A percentile compares a stretch with the other conserved stretches of the same genome.
Conservation (phyloP, 2,329 filamentous ascomycete genomes). For the Penicillium sclerotigenum region DNA sequence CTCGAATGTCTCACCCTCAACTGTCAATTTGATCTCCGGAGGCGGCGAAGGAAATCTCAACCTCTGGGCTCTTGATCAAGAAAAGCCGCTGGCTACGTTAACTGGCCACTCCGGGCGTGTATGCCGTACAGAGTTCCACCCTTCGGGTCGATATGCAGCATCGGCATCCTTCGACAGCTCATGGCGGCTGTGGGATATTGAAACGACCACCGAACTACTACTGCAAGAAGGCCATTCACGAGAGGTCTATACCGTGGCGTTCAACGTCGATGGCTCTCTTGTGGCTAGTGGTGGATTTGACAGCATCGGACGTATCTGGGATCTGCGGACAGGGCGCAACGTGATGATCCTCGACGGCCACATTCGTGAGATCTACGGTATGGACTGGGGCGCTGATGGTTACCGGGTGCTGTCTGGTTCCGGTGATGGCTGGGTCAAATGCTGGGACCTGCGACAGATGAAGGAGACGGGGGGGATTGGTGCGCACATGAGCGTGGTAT, state of each 20-base stretch:
- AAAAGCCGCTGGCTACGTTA: conserved; percentile 78
- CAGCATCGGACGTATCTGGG: conserved; percentile 93
- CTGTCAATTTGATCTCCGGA: conserved; percentile 83
- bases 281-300: conserved; percentile 90
- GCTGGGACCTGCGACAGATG: conserved; percentile 94
- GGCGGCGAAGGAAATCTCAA: conserved; percentile 85
- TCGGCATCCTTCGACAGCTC: conserved; percentile 95
- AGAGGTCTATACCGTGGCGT: conserved; percentile 85
- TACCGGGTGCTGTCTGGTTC: conserved; percentile 91
- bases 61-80: conserved; percentile 83
- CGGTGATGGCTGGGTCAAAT: conserved; percentile 93
- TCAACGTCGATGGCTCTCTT: conserved; percentile 87
- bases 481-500: conserved; percentile 86
- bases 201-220: conserved; percentile 76
- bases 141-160: conserved; percentile 82
- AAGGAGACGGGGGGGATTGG: conserved; percentile 79
- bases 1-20: conserved; percentile 66
- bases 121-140: conserved; percentile 90
- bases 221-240: conserved; percentile 93
- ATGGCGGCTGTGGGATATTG: conserved; percentile 94
- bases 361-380: conserved; percentile 86
- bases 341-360: conserved; percentile 94
- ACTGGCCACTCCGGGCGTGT: conserved; percentile 83
- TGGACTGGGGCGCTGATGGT: conserved; percentile 90
- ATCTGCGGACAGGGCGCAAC: conserved; percentile 84